Evolutionary conservation across 163 green algal species (phyloP).

Genomic region (Scenedesmus sp.): DNA sequence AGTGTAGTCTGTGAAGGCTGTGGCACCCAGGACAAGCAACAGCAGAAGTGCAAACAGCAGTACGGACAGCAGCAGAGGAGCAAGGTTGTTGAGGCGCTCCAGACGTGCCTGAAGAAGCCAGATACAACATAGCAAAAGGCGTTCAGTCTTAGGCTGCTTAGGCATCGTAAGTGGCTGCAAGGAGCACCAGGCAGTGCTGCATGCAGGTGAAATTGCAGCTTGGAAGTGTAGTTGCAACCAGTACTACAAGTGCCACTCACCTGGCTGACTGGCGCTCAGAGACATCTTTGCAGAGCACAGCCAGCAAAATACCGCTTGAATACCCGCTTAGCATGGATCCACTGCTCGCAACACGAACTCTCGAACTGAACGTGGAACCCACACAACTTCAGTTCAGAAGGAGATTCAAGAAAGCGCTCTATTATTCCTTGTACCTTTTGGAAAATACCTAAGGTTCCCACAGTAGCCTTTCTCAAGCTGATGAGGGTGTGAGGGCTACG

Average conservation of each 20-base stretch:
- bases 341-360: neutral
- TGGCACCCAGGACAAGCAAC: neutral
- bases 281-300: neutral
- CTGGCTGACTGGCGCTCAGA: neutral
- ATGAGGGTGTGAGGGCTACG: neutral
- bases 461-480: neutral
- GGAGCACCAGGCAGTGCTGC: neutral
- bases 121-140: neutral
- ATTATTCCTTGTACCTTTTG: too few relatives aligned
- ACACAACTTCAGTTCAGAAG: neutral
- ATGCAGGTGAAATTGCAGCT: neutral
- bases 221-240: neutral
- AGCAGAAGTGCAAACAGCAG: neutral
- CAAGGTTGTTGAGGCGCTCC: neutral
- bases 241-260: neutral
- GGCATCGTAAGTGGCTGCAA: neutral
- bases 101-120: neutral
- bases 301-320: neutral
- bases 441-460: too few relatives aligned
- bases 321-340: neutral
- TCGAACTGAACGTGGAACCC: neutral
- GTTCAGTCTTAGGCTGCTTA: too few relatives aligned
- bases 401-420: neutral
- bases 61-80: neutral
- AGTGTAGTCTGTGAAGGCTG: slow-evolving; percentile 50